Conservation (phyloP, 1,284 basidiomycete species). For the Limonomyces culmigenus region DNA sequence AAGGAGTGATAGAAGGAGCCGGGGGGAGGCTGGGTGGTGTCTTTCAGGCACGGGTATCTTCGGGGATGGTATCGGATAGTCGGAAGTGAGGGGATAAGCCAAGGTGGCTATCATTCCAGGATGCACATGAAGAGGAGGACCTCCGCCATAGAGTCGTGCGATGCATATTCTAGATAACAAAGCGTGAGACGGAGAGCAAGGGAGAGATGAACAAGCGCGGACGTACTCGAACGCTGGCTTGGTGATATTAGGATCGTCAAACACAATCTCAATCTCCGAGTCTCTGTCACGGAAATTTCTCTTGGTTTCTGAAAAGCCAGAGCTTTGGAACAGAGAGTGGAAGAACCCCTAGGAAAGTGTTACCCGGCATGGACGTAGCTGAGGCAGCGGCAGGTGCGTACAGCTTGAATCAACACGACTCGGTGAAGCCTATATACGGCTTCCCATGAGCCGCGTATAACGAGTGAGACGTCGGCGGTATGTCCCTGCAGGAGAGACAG, state of each 20-base stretch:
- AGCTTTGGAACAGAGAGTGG: slow-evolving; percentile 56
- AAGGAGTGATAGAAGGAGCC: slow-evolving; percentile 73
- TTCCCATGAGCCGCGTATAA: slow-evolving; percentile 54
- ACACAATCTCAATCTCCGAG: slow-evolving; percentile 51
- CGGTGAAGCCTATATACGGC: slow-evolving; percentile 67
- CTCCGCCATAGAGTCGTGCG: slow-evolving; percentile 73
- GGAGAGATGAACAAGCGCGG: slow-evolving; percentile 6
- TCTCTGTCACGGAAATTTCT: slow-evolving; percentile 10
- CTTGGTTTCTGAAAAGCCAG: slow-evolving; percentile 48
- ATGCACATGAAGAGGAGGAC: slow-evolving; percentile 54
- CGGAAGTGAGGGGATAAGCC: slow-evolving; percentile 50
- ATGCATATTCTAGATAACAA: slow-evolving; percentile 49
- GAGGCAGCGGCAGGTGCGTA: slow-evolving; percentile 17
- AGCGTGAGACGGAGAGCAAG: neutral
- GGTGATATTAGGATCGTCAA: slow-evolving; percentile 79
- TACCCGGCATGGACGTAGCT: neutral
- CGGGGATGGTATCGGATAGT: slow-evolving; percentile 21
- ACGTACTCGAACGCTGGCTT: slow-evolving; percentile 54
- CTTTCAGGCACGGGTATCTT: slow-evolving; percentile 15
- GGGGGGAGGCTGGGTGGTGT: slow-evolving; percentile 63
- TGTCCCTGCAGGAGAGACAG: slow-evolving; percentile 50
- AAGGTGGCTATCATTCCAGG: slow-evolving; percentile 50
- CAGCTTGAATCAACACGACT: slow-evolving; percentile 75
- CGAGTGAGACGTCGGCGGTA: slow-evolving; percentile 63
- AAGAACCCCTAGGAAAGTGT: slow-evolving; percentile 56